A percentile compares a stretch with the other conserved stretches of the same genome.
These are phyloP conservation scores for Leccinum subgranulosum DNA, from an alignment of 768 basidiomycete species.

Conservation along the genomic window DNA sequence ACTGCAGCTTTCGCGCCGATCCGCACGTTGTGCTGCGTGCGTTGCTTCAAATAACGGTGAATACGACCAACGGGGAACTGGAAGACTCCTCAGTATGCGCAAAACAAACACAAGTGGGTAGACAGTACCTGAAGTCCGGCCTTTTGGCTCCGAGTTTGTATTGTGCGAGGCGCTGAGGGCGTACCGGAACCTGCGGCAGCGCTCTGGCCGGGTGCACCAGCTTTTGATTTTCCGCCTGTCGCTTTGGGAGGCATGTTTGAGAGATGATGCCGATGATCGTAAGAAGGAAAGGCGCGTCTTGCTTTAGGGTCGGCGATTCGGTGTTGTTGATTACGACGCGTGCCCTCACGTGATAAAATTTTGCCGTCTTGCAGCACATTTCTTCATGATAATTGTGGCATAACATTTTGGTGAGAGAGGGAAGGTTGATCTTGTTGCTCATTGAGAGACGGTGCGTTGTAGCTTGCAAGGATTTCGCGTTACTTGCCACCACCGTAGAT, in stretches of 20 bases:
- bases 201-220: slow-evolving; percentile 32
- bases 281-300: slow-evolving; percentile 29
- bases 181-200: slow-evolving; percentile 28
- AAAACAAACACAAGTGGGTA: not conserved
- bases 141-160: slow-evolving; percentile 74
- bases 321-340: slow-evolving; percentile 31
- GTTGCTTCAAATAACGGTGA: slow-evolving; percentile 89
- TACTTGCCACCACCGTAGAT: not conserved
- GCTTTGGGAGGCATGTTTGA: slow-evolving; percentile 49
- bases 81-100: not conserved
- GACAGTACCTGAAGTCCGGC: slow-evolving; percentile 79
- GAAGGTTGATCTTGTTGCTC: too few relatives aligned
- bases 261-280: slow-evolving; percentile 32
- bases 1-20: slow-evolving; percentile 98
- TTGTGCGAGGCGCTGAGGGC: slow-evolving; percentile 33
- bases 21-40: slow-evolving; percentile 90
- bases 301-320: slow-evolving; percentile 34
- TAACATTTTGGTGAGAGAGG: too few relatives aligned
- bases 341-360: slow-evolving; percentile 18
- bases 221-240: slow-evolving; percentile 63
- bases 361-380: not conserved
- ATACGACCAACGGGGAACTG: slow-evolving; percentile 98
- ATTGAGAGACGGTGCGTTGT: not conserved
- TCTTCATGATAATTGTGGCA: too few relatives aligned
- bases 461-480: not conserved